Conservation (phyloP, 495 filamentous ascomycete genomes). For the Aspergillus diversus region DNA sequence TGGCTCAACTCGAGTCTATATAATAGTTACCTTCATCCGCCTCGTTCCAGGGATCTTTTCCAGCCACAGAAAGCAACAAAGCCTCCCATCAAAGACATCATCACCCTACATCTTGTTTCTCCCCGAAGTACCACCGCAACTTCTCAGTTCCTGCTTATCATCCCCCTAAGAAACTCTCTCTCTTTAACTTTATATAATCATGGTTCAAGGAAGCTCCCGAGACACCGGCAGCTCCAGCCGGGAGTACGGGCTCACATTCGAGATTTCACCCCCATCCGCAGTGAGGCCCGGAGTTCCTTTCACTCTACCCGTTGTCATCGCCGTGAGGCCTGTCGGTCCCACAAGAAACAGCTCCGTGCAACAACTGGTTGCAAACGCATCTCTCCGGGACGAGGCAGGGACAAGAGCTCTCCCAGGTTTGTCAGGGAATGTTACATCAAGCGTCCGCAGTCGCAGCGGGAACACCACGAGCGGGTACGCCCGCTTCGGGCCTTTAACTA, state of each 20-base stretch:
- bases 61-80: background rate
- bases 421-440: slow-evolving; percentile 39
- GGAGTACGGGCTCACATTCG: slow-evolving; percentile 42
- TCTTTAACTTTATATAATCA: slow-evolving; percentile 16
- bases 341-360: slow-evolving; percentile 30
- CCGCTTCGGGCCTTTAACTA: slow-evolving; percentile 36
- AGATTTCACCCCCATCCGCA: slow-evolving; percentile 37
- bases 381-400: slow-evolving; percentile 38
- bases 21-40: background rate
- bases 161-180: background rate
- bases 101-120: background rate
- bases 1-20: slow-evolving; percentile 1
- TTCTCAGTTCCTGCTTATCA: background rate
- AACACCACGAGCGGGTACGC: slow-evolving; percentile 44
- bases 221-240: slow-evolving; percentile 29
- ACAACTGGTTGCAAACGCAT: slow-evolving; percentile 39
- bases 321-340: slow-evolving; percentile 38
- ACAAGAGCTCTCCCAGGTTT: slow-evolving; percentile 29
- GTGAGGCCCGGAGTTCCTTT: slow-evolving; percentile 35
- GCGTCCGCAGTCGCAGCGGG: slow-evolving; percentile 38
- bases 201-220: slow-evolving; percentile 27
- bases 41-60: background rate
- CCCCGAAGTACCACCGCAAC: background rate
- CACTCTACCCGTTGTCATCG: slow-evolving; percentile 41
- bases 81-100: background rate